Base-by-base conservation (phyloP, 2,329 filamentous ascomycete species). In the Aurifilum marmelostoma region DNA sequence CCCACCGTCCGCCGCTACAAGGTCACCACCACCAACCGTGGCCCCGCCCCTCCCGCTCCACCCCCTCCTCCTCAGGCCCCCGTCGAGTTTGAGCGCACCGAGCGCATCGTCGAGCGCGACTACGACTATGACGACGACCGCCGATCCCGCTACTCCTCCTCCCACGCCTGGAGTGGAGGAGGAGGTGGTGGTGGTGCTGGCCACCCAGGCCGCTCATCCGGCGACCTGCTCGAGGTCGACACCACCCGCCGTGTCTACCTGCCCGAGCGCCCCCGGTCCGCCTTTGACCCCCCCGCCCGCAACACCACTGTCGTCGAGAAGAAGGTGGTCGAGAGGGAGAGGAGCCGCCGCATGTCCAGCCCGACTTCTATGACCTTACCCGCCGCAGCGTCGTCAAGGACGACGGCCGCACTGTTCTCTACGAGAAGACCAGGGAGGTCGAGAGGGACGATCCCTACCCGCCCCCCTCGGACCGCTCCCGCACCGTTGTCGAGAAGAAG, bases 1-100 rank as follows among this genome's bases (percentile, higher is more conserved):
- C 60, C 69, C 6, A 85, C 83, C n/a, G 80, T 86, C 66, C 83
- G 82, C 71, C 82, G 84, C 67, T 87, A 87, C 79, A 86, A 86
- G 75, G 83, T 86, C 37, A 76, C 77, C 11, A 79, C 81, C 14
- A 77, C n/a, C 34, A 27, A 75, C 58, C 65, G 54, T 12, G 60
- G 52, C 3, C 52, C n/a, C 4, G 29, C 2, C 6, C 47, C 34
- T 4, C 58, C 63, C 8, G 59, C 66, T 11, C 56, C 61, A 14
- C 63, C 65, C 9, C 61, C 68, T 21, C 69, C 69, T 16, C 50
- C 50, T 5, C 63, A 63, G 7, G 59, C 61, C 41, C 67, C 68
- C 65, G 76, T 78, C 62, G 83, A 83, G 70, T 78, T 80, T 72
- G 80, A 82, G 50, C 78, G 79, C 64, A 76, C 72, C 68, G 79